These are phyloP conservation scores for Gonapodya sp. DNA, from an alignment of 192 early-diverging fungal genomes.

Conservation along the genomic window DNA sequence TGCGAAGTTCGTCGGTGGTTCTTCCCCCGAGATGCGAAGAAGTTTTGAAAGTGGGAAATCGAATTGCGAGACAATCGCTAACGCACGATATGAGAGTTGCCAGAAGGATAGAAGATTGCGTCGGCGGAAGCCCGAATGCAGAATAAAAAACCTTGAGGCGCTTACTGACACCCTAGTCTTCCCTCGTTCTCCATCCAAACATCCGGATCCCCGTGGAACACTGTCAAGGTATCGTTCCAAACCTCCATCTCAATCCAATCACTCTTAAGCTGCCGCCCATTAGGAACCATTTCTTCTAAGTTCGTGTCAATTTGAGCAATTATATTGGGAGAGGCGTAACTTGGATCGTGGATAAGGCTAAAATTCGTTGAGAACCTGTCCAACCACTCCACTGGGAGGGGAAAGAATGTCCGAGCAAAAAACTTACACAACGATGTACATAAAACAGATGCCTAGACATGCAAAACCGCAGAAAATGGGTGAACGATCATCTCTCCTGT, in stretches of 20 bases:
- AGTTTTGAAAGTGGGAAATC: not conserved
- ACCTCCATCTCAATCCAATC: not conserved
- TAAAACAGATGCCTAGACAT: not conserved
- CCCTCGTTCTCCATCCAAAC: not conserved
- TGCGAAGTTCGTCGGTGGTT: not conserved
- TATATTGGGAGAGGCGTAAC: not conserved
- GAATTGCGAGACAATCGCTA: not conserved
- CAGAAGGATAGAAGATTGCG: not conserved
- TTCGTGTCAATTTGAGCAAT: not conserved
- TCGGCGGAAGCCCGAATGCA: not conserved
- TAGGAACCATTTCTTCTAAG: not conserved
- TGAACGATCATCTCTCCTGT: not conserved
- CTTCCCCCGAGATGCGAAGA: not conserved
- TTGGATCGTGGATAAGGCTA: not conserved
- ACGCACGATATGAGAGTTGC: not conserved
- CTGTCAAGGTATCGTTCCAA: not conserved
- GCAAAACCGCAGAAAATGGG: no score
- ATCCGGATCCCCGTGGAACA: not conserved
- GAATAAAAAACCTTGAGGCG: no score
- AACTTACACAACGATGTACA: not conserved
- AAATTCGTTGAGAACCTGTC: no score
- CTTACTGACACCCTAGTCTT: not conserved
- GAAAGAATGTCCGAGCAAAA: not conserved
- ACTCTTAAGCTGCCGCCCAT: not conserved
- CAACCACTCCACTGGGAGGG: no score